Base-by-base conservation (phyloP, 371 early-diverging fungal species). In the Dipsacomyces acuminosporus region DNA sequence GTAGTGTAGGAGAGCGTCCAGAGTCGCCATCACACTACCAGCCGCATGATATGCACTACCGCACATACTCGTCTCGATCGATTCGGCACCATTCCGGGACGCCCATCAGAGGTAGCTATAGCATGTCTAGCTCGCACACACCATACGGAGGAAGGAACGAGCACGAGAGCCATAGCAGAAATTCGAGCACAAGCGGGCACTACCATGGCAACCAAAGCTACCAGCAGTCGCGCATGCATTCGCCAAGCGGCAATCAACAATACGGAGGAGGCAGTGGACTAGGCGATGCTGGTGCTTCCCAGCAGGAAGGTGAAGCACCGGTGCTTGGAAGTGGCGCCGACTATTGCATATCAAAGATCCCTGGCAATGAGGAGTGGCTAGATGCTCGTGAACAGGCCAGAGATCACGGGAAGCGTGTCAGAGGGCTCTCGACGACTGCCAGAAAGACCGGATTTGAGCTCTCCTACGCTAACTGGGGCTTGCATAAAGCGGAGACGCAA, bases 381-480 rank as follows among this genome's bases (percentile, higher is more conserved):
- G 54, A 46, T 22, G 48, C 36, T 8, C 62, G 69, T 1, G 53
- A 54, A 26, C 53, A 54, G 36, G 46, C 49, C n/a, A 63, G 62
- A n/a, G 62, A 67, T 36, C 59, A 61, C 42, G 36, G 23, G 11
- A 57, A 50, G 41, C 62, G 63, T 14, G 30, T 62, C 17, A 33
- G 45, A 35, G 69, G 62, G 47, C 48, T 54, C 6, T 45, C 69
- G 11, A 51, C 54, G 0, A 30, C 7, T 7, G 38, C 63, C 2
- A 46, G 69, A 4, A 58, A 46, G 34, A 53, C 63, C 1, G 69
- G 48, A 24, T 67, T 67, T 15, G 69, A 67, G 33, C 47, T 67
- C 23, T 17, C 45, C 17, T 54, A 58, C 24, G 45, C 63, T 0
- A 42, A 47, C 15, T 67, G 63, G 69, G 53, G 54, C 36, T 58